Base-by-base conservation (phyloP, 345 rosid species). In the Eucalyptus albens region DNA sequence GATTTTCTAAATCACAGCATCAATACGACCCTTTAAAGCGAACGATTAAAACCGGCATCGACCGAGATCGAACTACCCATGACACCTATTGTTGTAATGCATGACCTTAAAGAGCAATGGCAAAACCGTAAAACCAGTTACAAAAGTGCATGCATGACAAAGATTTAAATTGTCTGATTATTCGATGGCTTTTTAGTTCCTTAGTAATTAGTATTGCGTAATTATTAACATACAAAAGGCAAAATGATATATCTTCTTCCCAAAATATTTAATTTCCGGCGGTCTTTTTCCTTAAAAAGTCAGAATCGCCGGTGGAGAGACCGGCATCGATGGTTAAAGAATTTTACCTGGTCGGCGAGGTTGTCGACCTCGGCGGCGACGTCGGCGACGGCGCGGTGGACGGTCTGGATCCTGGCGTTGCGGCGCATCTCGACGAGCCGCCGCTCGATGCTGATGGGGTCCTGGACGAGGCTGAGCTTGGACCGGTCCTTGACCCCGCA, bases 401-500 rank as follows among this genome's bases (percentile, higher is more conserved):
- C 94, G 26, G 8, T 86, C 86, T 91, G 93, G 91, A 93, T 94
- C 91, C 91, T 90, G 80, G 94, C 93, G 86, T 93, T 93, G 29
- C 92, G 89, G 21, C 94, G 94, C 94, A 91, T 91, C 92, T 95
- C 91, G 15, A 91, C 77, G 91, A 86, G 92, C 87, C 95, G 88
- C 21, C 90, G 90, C 92, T 94, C 96, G 4, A 95, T 92, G 93
- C 96, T 94, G 4, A 90, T 59, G 15, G 97, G 95, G 49, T 95
- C 95, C 89, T 95, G 92, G 29, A 89, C 89, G 33, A 95, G 44
- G 51, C 90, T 29, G 67, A 95, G 50, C 90, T 95, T 95, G 24
- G 97, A 94, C 62, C 94, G 90, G 89, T 95, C 93, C 91, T 92
- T 95, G 88, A 94, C 94, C 8, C 95, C 95, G 51, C 94, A 91